Percentiles rank a stretch among this genome's conserved stretches.
phyloP scores from a whole-genome alignment of 2,329 filamentous ascomycete genomes.

The Orbilia javanica region DNA sequence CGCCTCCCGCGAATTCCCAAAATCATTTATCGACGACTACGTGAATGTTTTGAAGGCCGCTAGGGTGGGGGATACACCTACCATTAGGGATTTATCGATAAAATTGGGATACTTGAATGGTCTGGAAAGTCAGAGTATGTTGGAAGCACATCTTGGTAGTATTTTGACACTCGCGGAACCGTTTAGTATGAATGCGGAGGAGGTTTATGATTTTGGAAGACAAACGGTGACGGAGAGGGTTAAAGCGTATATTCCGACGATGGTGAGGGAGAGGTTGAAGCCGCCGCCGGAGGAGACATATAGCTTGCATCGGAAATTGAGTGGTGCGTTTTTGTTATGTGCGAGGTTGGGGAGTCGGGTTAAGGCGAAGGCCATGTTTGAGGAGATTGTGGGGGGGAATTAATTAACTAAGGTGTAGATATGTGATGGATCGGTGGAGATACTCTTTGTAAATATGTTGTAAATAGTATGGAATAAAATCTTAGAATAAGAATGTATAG shows the following conservation, averaged over 20 bases:
- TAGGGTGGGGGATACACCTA: conserved; percentile 75
- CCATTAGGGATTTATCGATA: conserved; percentile 77
- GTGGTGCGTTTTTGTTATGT: conserved; percentile 93
- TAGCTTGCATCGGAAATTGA: conserved; percentile 91
- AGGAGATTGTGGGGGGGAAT: conserved; percentile 65
- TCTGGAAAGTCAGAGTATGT: conserved; percentile 85
- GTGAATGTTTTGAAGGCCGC: conserved; percentile 84
- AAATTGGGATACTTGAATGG: conserved; percentile 92
- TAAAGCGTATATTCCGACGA: conserved; percentile 86
- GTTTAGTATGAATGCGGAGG: conserved; percentile 79
- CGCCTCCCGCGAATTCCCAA: conserved; percentile 86
- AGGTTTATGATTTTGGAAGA: conserved; percentile 89
- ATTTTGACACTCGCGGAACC: conserved; percentile 93
- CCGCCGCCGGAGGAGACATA: conserved; percentile 98
- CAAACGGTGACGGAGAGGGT: conserved; percentile 98
- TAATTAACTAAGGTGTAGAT: neutral
- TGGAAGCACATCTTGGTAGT: conserved; percentile 88
- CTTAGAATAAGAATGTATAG: no score
- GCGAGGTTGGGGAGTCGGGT: conserved; percentile 87
- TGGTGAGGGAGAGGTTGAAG: conserved; percentile 87
- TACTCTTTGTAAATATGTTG: no score
- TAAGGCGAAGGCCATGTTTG: conserved; percentile 83
- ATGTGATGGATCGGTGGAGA: no score
- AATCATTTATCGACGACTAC: conserved; percentile 83
- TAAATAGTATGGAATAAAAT: no score